phyloP scores from a whole-genome alignment of 345 rosid genomes.

The Hibiscus tridactylites region DNA sequence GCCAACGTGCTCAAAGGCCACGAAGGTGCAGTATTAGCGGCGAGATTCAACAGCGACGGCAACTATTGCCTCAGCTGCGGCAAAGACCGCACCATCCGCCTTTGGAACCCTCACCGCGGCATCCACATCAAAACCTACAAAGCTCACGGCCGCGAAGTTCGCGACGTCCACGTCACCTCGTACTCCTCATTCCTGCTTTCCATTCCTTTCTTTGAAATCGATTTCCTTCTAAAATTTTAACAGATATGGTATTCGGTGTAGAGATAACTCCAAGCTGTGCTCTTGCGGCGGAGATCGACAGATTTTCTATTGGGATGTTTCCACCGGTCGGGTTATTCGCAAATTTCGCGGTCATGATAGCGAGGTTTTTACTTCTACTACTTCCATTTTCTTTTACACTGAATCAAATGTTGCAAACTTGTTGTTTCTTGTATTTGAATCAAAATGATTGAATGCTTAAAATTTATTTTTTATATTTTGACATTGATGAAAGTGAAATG shows the following conservation, averaged over 20 bases:
- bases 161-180: conserved; percentile 92
- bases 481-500: not conserved
- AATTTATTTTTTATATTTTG: not conserved
- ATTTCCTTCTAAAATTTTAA: not conserved
- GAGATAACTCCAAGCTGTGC: conserved; percentile 78
- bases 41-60: conserved; percentile 86
- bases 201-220: not conserved
- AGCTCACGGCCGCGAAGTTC: conserved; percentile 94
- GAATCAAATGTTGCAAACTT: not conserved
- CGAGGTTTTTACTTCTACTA: conserved; percentile 35
- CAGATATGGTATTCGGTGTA: not conserved
- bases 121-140: conserved; percentile 90
- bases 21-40: conserved; percentile 76
- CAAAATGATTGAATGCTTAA: not conserved
- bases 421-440: not conserved
- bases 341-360: conserved; percentile 93
- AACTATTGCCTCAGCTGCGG: conserved; percentile 91
- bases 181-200: conserved; percentile 11
- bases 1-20: conserved; percentile 62
- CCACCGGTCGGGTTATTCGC: conserved; percentile 79
- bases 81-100: conserved; percentile 94
- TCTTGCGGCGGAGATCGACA: conserved; percentile 97
- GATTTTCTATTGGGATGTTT: conserved; percentile 92
- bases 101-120: conserved; percentile 98
- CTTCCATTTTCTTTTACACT: not conserved